phyloP scores from a whole-genome alignment of 805 yeast genomes.

The Candida morakotiae region DNA sequence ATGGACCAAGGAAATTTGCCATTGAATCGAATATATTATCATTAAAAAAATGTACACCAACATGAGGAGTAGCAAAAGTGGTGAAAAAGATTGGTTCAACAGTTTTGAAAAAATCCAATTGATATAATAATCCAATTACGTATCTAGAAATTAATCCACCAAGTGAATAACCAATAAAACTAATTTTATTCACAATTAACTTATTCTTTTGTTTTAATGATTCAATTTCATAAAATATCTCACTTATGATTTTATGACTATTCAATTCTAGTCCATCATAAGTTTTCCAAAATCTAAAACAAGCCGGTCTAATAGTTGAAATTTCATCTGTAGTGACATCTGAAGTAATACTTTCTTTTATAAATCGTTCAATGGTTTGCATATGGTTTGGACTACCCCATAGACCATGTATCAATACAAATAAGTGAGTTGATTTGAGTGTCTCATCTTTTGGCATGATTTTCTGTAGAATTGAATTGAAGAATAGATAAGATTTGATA shows the following conservation, averaged over 20 bases:
- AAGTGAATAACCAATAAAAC: slow-evolving; percentile 81
- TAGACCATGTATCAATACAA: slow-evolving; percentile 39
- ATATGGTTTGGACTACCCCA: slow-evolving; percentile 44
- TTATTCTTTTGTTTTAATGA: slow-evolving; percentile 26
- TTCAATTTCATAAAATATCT: slow-evolving; percentile 38
- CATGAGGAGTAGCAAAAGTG: slow-evolving; percentile 44
- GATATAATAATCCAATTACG: slow-evolving; percentile 56
- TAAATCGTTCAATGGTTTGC: slow-evolving; percentile 30
- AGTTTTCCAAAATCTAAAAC: slow-evolving; percentile 41
- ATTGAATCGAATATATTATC: slow-evolving; percentile 25
- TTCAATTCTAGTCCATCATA: slow-evolving; percentile 39
- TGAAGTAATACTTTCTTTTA: slow-evolving; percentile 20
- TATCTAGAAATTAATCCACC: slow-evolving; percentile 86
- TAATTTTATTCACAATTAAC: slow-evolving; percentile 53
- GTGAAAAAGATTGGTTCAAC: slow-evolving; percentile 35
- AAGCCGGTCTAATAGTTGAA: slow-evolving; percentile 33
- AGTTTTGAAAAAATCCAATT: slow-evolving; percentile 29
- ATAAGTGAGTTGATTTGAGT: slow-evolving; percentile 24
- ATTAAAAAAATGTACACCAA: slow-evolving; percentile 36
- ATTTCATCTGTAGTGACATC: slow-evolving; percentile 22
- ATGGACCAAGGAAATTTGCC: slow-evolving; percentile 31
- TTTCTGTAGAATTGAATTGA: no score
- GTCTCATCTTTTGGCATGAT: no score
- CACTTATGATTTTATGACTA: slow-evolving; percentile 31
- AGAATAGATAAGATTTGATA: no score